Evolutionary conservation across 148 eudicot species (phyloP), one percentile per base, ranked within the genome.

Genomic region (Diospyros kaki): DNA sequence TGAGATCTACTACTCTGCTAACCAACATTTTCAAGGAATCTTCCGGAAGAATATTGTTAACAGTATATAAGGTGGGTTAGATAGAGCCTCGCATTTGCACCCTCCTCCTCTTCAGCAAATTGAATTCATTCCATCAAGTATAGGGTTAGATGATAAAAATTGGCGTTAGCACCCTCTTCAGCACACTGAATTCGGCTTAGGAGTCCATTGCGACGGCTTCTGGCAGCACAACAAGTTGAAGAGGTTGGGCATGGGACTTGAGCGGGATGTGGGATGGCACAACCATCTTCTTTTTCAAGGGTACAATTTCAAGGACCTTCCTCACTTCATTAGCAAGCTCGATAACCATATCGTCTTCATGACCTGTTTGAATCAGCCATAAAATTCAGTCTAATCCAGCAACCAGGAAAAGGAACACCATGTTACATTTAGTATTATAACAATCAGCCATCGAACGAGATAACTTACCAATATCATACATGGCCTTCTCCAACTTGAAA

Each of bases 301-400:
- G 5, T 11, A 42, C 45, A 7, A 71, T 71, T n/a, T 82, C 90
- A 2, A 94, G 89, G 39, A 92, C 93, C 75, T 82, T 90, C 79
- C 97, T 89, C 74, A 92, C 97, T 80, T 89, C 98, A 73, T 87
- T 89, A 12, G 98, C 97, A 55, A 94, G 84, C 84, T 90, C 97
- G 18, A 90, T 89, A 56, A 94, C 83, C 41, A 80, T 80, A 76
- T 92, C 96, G 67, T 94, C 98, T 75, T 90, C 98, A 75, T 94
- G 97, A 77, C 87, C 98, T 94, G 87, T 76, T 58, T 60, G 75
- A 41, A 67, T 59, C n/a, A 45, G 18, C 8, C 14, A 54, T 2
- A 40, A 38, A 72, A 39, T 53, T 78, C 13, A 42, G 69, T 18
- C 58, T 38, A 64, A 54, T 45, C 11, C 45, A 56, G 17, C 18